Percentiles rank a stretch among this genome's conserved stretches.
Conservation (phyloP, 345 rosid species). For the Geranium brycei region DNA sequence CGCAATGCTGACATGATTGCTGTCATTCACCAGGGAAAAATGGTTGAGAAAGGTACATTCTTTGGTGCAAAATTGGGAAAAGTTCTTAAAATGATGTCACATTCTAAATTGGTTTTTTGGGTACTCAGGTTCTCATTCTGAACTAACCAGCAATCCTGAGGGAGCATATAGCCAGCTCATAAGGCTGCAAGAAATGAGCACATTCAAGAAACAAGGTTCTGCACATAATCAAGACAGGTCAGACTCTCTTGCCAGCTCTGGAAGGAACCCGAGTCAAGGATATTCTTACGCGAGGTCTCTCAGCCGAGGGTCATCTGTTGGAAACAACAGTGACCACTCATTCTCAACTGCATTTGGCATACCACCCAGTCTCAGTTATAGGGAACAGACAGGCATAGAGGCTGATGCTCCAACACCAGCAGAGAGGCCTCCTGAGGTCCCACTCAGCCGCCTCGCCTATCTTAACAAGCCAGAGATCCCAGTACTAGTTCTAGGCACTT, state of each 20-base stretch:
- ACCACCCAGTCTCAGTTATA: slow-evolving; percentile 11
- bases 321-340: slow-evolving; percentile 23
- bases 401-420: slow-evolving; percentile 3
- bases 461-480: slow-evolving; percentile 68
- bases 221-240: slow-evolving; percentile 7
- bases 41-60: slow-evolving; percentile 31
- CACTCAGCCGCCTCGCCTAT: slow-evolving; percentile 38
- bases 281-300: slow-evolving; percentile 12
- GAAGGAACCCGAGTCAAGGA: slow-evolving; percentile 17
- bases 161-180: slow-evolving; percentile 34
- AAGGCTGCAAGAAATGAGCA: slow-evolving; percentile 23
- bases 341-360: slow-evolving; percentile 17
- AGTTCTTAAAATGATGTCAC: neutral
- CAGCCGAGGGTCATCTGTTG: slow-evolving; percentile 32
- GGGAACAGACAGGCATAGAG: slow-evolving; percentile 15
- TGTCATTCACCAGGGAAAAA: slow-evolving; percentile 26
- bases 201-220: slow-evolving; percentile 8
- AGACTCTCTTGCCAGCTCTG: slow-evolving; percentile 8
- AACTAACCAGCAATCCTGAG: slow-evolving; percentile 21
- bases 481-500: slow-evolving; percentile 37
- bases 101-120: neutral
- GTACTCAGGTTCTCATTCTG: slow-evolving; percentile 24
- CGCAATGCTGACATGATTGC: slow-evolving; percentile 24
- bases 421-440: slow-evolving; percentile 16
- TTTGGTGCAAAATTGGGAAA: neutral